These are phyloP conservation scores for Fusarium duplospermum DNA, from an alignment of 2,329 filamentous ascomycete genomes.

Conservation along the genomic window DNA sequence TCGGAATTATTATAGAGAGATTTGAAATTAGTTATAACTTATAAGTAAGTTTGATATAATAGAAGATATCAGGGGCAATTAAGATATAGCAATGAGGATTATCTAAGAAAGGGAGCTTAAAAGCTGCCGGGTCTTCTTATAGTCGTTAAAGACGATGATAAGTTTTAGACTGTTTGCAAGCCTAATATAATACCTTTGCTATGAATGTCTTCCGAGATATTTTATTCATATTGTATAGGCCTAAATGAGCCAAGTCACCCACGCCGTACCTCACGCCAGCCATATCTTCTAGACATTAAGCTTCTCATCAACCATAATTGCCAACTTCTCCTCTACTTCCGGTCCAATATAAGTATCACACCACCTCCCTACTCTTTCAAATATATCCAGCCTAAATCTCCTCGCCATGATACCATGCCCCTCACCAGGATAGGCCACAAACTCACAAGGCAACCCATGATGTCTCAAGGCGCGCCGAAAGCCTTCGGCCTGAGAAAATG, in stretches of 20 bases:
- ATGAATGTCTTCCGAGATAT: background rate
- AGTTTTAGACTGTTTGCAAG: background rate
- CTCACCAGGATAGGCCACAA: constrained; percentile 25
- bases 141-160: too few relatives aligned
- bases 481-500: constrained; percentile 21
- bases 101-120: too few relatives aligned
- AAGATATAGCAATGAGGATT: too few relatives aligned
- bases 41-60: too few relatives aligned
- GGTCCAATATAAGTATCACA: constrained; percentile 22
- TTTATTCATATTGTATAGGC: background rate
- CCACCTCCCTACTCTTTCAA: constrained; percentile 25
- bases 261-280: background rate
- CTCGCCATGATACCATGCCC: constrained; percentile 12
- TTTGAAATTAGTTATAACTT: too few relatives aligned
- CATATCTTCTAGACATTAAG: background rate
- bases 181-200: background rate
- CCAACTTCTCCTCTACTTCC: background rate
- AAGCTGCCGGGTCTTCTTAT: too few relatives aligned
- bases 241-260: background rate
- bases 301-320: background rate
- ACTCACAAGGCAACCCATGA: constrained; percentile 15
- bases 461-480: constrained; percentile 21
- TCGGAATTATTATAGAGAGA: too few relatives aligned
- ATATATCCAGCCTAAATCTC: constrained; percentile 31
- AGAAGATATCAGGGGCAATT: too few relatives aligned